Base-by-base conservation (phyloP, 768 basidiomycete species). In the Mrakia hoshinonis region DNA sequence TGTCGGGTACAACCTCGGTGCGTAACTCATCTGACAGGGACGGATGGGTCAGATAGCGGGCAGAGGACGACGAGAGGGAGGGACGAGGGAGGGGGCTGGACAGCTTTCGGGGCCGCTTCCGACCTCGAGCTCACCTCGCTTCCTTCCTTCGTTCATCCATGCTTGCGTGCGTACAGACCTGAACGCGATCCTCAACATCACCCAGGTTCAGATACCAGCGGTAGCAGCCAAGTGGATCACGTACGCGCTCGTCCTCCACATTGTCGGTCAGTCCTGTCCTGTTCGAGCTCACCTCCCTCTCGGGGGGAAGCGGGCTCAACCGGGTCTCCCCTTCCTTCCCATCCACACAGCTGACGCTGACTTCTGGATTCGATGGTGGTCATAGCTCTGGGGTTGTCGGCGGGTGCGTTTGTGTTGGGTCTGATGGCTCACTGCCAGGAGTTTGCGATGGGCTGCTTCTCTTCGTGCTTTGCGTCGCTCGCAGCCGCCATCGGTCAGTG, bases 211-310 rank as follows among this genome's bases (percentile, higher is more conserved):
- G 75, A 90, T 97, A 64, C 92, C 93, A 1, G 82, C 86, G 69
- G 85, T 91, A 7, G 84, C 87, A 63, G 89, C 93, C 73, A 95
- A 96, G 82, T 97, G 94, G 91, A 82, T 97, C 77, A 98, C 96
- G 12, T 95, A 95, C 77, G 87, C 87, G 29, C 87, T 99, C 74
- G 86, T 97, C 74, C 84, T 98, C 20, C 94, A 98, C 78, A 86
- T 96, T 72, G 87, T 92, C 70, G 95, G 75, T 74, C 26, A 38
- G 74, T 74, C n/a, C n/a, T n/a, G n/a, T n/a, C n/a, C n/a, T n/a
- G n/a, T n/a, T n/a, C n/a, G n/a, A n/a, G n/a, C n/a, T n/a, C n/a
- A n/a, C n/a, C n/a, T n/a, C n/a, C n/a, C n/a, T n/a, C n/a, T n/a
- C n/a, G 54, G 31, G 29, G 31, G 29, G 29, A 20, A 31, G 55